Evolutionary conservation across 2,329 filamentous ascomycete genomes (phyloP).

Genomic region (Colletotrichum sojae): DNA sequence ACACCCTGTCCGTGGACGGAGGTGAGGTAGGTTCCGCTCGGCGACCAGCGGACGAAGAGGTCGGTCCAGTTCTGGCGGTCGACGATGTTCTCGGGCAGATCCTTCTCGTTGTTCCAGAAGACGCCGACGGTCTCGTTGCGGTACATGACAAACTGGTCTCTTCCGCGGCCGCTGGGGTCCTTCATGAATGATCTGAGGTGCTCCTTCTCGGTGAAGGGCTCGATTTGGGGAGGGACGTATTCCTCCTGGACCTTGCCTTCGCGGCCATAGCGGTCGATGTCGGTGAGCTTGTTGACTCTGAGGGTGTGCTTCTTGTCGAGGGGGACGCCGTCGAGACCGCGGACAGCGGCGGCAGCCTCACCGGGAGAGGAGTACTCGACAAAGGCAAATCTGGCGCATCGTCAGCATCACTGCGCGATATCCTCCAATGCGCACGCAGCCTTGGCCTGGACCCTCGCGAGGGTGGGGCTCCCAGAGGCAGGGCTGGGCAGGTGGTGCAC

Average conservation of each 20-base stretch:
- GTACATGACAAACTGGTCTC: conserved; percentile 97
- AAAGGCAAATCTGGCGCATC: conserved; percentile 83
- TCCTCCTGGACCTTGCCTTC: conserved; percentile 95
- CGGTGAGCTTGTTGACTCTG: conserved; percentile 96
- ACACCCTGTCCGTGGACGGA: conserved; percentile 97
- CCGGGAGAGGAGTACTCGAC: conserved; percentile 94
- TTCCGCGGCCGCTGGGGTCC: conserved; percentile 82
- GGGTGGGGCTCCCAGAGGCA: background rate
- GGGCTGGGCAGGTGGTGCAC: conserved; percentile 23
- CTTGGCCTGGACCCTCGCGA: background rate
- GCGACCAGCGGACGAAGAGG: conserved; percentile 98
- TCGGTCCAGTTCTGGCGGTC: conserved; percentile 98
- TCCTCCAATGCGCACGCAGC: background rate
- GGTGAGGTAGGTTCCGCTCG: conserved; percentile 91
- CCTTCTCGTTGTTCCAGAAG: conserved; percentile 98
- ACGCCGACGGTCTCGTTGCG: conserved; percentile 92
- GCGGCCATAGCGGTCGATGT: conserved; percentile 95
- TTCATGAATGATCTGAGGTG: conserved; percentile 94
- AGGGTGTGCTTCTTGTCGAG: conserved; percentile 98
- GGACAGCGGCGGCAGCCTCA: conserved; percentile 90
- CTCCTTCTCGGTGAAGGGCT: conserved; percentile 91
- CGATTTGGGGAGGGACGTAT: conserved; percentile 85
- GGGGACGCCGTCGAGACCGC: conserved; percentile 86
- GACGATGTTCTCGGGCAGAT: conserved; percentile 87
- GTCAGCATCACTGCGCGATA: conserved; percentile 27